Base-by-base conservation (phyloP, 257 asterid species). In the Fraxinus pennsylvanica region DNA sequence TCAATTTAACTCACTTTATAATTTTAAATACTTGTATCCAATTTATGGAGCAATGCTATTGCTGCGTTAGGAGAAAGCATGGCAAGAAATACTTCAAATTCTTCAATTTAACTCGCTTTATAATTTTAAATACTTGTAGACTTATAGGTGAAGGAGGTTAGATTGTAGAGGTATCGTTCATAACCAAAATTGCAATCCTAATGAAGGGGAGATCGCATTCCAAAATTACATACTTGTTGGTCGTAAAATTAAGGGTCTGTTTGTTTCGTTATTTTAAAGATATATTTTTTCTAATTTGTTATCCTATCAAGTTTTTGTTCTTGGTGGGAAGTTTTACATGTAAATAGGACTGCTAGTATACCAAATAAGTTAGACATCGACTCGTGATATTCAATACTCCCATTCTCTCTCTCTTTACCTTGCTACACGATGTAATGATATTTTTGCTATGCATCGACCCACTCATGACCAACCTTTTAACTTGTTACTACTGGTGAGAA, bases 21-120 rank as follows among this genome's bases (percentile, higher is more conserved):
- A 45, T 12, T 54, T 82, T 74, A n/a, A 66, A 50, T 54, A 19
- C 43, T 38, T 38, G 43, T 38, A 38, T 41, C 15, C 14, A 41
- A 41, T 41, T 41, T 12, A 10, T 41, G 50, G 15, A 41, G 50
- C 50, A 9, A 41, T 38, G 22, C 43, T 14, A 36, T 78, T 61
- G 30, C 66, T 3, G 71, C 27, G 25, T 73, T 25, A 7, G 78
- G 65, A 22, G 57, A 65, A 19, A 67, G 59, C 22, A 61, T 69
- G 41, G 29, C 74, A 17, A 45, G 66, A 76, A 22, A 43, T 35
- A 54, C 74, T 17, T 74, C 47, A 6, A 67, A 35, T 66, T 66
- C 47, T 25, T 73, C 79, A 19, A 71, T 72, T 70, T 39, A 72
- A 74, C 50, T 27, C 10, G 1, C 61, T 3, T 17, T 47, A 47